Evolutionary conservation across 2,329 filamentous ascomycete genomes (phyloP).

Genomic region (Cephalotrichum gorgonifer): DNA sequence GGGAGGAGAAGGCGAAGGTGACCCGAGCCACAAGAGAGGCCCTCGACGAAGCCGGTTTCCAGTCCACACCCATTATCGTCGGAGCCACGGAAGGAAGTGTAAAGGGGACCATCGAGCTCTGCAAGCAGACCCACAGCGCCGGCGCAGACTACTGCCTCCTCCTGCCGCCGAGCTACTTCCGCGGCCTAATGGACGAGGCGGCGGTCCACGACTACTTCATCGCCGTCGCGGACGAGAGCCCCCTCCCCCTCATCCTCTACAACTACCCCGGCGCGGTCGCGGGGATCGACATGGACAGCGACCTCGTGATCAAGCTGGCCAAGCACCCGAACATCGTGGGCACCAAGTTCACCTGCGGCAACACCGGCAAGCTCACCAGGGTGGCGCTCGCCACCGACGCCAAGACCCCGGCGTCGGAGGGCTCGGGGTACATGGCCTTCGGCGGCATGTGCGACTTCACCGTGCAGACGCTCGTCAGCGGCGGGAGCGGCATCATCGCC

Average conservation of each 20-base stretch:
- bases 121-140: conserved; percentile 52
- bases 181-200: conserved; percentile 62
- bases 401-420: conserved; percentile 49
- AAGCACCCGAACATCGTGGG: conserved; percentile 76
- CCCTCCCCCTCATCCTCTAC: conserved; percentile 74
- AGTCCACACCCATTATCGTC: conserved; percentile 67
- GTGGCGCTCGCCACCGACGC: conserved; percentile 65
- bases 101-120: conserved; percentile 66
- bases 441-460: conserved; percentile 85
- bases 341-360: conserved; percentile 87
- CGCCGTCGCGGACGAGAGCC: conserved; percentile 63
- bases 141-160: conserved; percentile 75
- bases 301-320: conserved; percentile 70
- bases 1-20: conserved; percentile 64
- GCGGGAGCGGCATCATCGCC: conserved; percentile 76
- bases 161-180: conserved; percentile 77
- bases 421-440: conserved; percentile 71
- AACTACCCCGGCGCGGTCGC: conserved; percentile 85
- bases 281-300: conserved; percentile 83
- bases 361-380: conserved; percentile 79
- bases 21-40: conserved; percentile 72
- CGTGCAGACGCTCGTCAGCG: conserved; percentile 66
- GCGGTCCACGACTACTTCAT: conserved; percentile 65
- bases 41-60: conserved; percentile 70
- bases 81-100: conserved; percentile 76